Conservation (phyloP, 2,329 filamentous ascomycete species). For the Ceratocystiopsis minuta region DNA sequence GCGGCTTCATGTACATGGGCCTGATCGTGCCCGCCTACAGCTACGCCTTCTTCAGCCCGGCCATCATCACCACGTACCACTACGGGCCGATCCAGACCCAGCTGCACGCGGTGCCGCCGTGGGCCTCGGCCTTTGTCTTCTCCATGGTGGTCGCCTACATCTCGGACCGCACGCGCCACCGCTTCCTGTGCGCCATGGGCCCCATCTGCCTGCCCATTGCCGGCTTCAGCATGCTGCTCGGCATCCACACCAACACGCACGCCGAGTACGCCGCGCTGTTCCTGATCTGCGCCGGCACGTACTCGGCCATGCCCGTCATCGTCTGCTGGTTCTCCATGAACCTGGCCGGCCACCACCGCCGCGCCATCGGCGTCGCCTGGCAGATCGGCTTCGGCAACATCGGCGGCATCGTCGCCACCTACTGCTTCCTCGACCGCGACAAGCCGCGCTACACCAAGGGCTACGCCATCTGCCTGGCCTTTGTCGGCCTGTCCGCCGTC, state of each 20-base stretch:
- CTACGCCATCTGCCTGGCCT: constrained; percentile 60
- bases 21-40: constrained; percentile 61
- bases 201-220: constrained; percentile 51
- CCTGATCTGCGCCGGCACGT: constrained; percentile 61
- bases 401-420: constrained; percentile 62
- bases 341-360: constrained; percentile 51
- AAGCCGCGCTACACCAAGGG: constrained; percentile 51
- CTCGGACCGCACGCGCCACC: constrained; percentile 56
- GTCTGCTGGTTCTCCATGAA: constrained; percentile 77
- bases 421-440: constrained; percentile 47
- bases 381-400: constrained; percentile 66
- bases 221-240: constrained; percentile 59
- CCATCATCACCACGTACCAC: constrained; percentile 50
- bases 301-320: constrained; percentile 77
- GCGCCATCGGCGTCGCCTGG: constrained; percentile 56
- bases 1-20: constrained; percentile 67
- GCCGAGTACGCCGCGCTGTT: constrained; percentile 69
- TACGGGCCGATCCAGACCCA: constrained; percentile 41
- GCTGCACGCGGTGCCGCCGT: constrained; percentile 38
- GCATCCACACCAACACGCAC: constrained; percentile 46
- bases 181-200: constrained; percentile 53
- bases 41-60: constrained; percentile 61
- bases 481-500: constrained; percentile 48
- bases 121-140: constrained; percentile 56
- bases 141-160: constrained; percentile 55